These are phyloP conservation scores for Inga leiocalycina DNA, from an alignment of 306 rosid genomes.

Conservation along the genomic window DNA sequence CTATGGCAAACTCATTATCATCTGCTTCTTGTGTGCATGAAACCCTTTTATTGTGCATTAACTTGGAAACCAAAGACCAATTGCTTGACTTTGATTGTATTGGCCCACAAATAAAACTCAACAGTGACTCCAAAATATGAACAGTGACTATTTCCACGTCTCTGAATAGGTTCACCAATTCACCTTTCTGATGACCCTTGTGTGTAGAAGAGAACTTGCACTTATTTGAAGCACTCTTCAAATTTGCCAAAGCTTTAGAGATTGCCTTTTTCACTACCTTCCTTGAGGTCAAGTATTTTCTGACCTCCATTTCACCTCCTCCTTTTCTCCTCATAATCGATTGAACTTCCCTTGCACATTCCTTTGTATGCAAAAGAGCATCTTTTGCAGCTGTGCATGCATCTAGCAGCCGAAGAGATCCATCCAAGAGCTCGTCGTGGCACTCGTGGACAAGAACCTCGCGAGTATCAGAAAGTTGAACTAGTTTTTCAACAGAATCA, in stretches of 20 bases:
- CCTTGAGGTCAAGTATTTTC: slow-evolving; percentile 27
- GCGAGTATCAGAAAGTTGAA: neutral
- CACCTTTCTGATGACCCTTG: neutral
- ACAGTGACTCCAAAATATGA: slow-evolving; percentile 9
- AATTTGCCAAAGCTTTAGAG: neutral
- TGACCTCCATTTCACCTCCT: slow-evolving; percentile 7
- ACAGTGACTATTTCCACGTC: slow-evolving; percentile 20
- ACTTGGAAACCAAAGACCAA: slow-evolving; percentile 31
- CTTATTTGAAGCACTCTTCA: neutral
- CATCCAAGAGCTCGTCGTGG: slow-evolving; percentile 15
- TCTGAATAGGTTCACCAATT: slow-evolving; percentile 1
- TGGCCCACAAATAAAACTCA: slow-evolving; percentile 9
- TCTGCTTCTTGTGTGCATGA: slow-evolving; percentile 11
- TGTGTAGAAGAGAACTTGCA: neutral
- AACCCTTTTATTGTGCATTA: slow-evolving; percentile 8
- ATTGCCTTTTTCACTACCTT: slow-evolving; percentile 25
- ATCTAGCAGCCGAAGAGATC: slow-evolving; percentile 29
- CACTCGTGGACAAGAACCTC: neutral
- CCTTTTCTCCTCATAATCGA: slow-evolving; percentile 25
- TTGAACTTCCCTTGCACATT: slow-evolving; percentile 23
- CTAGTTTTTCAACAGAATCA: slow-evolving; percentile 8
- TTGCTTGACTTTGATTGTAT: slow-evolving; percentile 11
- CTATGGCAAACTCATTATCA: slow-evolving; percentile 15
- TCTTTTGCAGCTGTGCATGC: slow-evolving; percentile 11
- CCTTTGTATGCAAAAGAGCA: slow-evolving; percentile 29